A percentile compares a stretch with the other conserved stretches of the same genome.
phyloP scores from a whole-genome alignment of 1,284 basidiomycete species.

The Veloporphyrellus conicus region DNA sequence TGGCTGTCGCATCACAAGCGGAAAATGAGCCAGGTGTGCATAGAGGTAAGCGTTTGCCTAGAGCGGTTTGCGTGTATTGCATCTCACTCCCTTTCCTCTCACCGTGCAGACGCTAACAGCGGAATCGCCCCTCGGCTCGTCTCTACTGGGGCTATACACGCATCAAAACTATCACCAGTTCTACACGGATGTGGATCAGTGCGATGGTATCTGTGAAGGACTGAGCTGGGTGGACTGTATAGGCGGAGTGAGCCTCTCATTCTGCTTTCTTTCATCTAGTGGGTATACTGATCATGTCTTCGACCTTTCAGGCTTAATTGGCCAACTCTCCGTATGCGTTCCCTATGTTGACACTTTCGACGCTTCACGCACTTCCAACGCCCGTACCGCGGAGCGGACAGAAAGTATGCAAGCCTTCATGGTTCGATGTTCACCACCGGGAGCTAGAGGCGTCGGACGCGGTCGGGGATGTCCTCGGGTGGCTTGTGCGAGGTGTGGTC shows the following conservation, averaged over 20 bases:
- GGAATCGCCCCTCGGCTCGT: slow-evolving; percentile 87
- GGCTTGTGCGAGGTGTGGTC: slow-evolving; percentile 42
- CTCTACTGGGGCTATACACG: slow-evolving; percentile 83
- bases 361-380: slow-evolving; percentile 78
- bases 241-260: slow-evolving; percentile 55
- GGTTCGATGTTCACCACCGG: slow-evolving; percentile 56
- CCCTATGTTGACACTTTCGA: slow-evolving; percentile 72
- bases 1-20: slow-evolving; percentile 62
- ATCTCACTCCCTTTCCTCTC: neutral
- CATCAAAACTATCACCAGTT: slow-evolving; percentile 92
- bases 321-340: slow-evolving; percentile 79
- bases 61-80: neutral
- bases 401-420: slow-evolving; percentile 74
- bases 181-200: slow-evolving; percentile 75
- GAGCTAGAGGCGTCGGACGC: slow-evolving; percentile 57
- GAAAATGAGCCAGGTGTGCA: slow-evolving; percentile 72
- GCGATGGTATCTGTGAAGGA: slow-evolving; percentile 67
- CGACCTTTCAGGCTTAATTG: slow-evolving; percentile 52
- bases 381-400: slow-evolving; percentile 78
- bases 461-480: slow-evolving; percentile 51
- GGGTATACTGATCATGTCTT: too few species aligned
- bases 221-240: slow-evolving; percentile 80
- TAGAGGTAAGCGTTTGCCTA: slow-evolving; percentile 57
- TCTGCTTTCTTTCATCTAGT: neutral
- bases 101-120: slow-evolving; percentile 65